These are phyloP conservation scores for Aspergillus fructus DNA, from an alignment of 2,329 filamentous ascomycete genomes.

Conservation along the genomic window DNA sequence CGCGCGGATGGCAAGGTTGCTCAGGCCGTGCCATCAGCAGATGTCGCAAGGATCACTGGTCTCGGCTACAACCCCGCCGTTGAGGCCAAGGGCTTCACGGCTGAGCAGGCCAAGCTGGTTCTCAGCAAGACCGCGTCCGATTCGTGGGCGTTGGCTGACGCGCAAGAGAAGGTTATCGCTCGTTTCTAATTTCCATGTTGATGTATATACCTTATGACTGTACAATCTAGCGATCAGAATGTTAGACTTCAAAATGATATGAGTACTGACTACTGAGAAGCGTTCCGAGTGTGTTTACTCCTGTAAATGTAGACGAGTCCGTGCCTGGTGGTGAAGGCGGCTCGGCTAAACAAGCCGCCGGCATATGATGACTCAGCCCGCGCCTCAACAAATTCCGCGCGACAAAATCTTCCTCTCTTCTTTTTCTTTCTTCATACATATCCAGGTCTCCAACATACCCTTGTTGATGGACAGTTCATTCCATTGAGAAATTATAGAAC, in stretches of 20 bases:
- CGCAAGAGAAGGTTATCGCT: constrained; percentile 69
- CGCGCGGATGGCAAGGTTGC: constrained; percentile 73
- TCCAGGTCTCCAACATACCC: constrained; percentile 48
- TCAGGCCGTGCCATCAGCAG: constrained; percentile 58
- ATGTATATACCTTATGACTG: constrained; percentile 8
- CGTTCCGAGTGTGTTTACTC: too few relatives aligned
- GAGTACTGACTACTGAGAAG: not conserved
- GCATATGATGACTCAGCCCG: constrained; percentile 7
- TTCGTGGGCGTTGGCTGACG: constrained; percentile 78
- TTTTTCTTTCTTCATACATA: constrained; percentile 26
- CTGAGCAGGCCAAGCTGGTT: constrained; percentile 65
- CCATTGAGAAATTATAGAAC: constrained; percentile 43
- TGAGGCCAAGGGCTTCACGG: constrained; percentile 84
- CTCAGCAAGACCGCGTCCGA: constrained; percentile 69
- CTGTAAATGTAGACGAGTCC: too few relatives aligned
- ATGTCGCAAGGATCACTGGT: constrained; percentile 64
- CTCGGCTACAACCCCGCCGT: constrained; percentile 92
- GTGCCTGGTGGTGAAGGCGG: not conserved
- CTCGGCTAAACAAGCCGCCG: not conserved
- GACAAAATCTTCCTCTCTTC: constrained; percentile 10
- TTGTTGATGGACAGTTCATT: constrained; percentile 41
- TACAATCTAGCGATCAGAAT: constrained; percentile 2
- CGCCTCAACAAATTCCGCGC: constrained; percentile 16
- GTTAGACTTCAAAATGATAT: not conserved
- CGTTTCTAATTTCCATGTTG: constrained; percentile 50